A percentile compares a stretch with the other conserved stretches of the same genome.
Evolutionary conservation across 1,284 basidiomycete genomes (phyloP).

Genomic region (Tilletiaria anomala): DNA sequence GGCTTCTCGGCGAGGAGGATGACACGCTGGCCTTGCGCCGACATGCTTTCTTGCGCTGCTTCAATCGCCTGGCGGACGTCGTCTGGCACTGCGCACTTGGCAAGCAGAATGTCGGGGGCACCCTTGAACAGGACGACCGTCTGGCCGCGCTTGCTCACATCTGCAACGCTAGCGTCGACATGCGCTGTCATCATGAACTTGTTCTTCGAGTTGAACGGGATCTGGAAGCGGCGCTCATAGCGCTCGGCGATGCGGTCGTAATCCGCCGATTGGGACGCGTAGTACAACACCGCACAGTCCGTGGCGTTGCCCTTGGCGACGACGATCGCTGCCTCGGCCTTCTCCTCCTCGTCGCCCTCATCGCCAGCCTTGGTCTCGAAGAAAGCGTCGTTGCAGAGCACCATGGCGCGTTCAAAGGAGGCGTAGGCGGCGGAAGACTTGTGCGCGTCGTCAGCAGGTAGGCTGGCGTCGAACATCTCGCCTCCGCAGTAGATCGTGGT

Average conservation of each 20-base stretch:
- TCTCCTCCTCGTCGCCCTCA: conserved; percentile 55
- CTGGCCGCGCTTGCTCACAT: conserved; percentile 4
- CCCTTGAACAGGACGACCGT: conserved; percentile 18
- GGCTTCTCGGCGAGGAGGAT: conserved; percentile 43
- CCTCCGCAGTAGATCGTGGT: conserved; percentile 12
- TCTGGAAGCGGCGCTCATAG: background rate
- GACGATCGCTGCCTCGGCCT: conserved; percentile 51
- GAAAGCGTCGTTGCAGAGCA: conserved; percentile 51
- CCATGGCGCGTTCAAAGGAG: background rate
- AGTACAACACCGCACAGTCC: background rate
- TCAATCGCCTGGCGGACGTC: background rate
- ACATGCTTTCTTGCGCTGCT: conserved; percentile 41
- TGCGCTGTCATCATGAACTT: conserved; percentile 51
- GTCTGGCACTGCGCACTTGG: background rate
- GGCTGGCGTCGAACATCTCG: background rate
- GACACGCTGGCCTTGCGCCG: conserved; percentile 51
- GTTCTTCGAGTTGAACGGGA: conserved; percentile 52
- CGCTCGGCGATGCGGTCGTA: background rate
- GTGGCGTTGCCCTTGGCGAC: conserved; percentile 1
- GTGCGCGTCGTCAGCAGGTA: background rate
- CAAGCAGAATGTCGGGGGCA: conserved; percentile 26
- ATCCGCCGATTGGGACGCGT: background rate
- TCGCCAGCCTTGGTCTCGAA: conserved; percentile 42
- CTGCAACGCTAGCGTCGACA: conserved; percentile 31
- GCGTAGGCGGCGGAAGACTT: background rate